Percentiles rank a stretch among this genome's conserved stretches.
Evolutionary conservation across 768 basidiomycete species (phyloP).

Genomic region (Pleurotus pulmonarius): DNA sequence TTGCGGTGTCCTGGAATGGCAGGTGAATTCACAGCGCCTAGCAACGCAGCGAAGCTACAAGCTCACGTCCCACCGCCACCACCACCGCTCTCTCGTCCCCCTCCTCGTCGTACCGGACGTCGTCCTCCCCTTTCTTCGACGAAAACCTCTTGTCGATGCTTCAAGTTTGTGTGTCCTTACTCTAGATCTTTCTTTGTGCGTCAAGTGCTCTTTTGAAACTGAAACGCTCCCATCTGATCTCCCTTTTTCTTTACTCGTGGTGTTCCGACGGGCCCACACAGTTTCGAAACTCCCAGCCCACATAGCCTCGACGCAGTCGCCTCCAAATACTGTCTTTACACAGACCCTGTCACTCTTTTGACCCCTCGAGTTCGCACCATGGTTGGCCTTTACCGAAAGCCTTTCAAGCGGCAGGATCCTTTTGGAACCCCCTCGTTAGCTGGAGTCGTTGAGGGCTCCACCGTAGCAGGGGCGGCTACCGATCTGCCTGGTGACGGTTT

Average conservation of each 20-base stretch:
- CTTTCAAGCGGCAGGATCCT: constrained; percentile 1
- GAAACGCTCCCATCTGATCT: too few relatives aligned
- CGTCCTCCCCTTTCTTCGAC: neutral
- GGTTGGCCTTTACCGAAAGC: constrained; percentile 2
- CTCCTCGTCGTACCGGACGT: constrained; percentile 4
- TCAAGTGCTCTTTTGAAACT: too few relatives aligned
- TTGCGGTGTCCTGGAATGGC: neutral
- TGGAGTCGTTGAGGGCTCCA: neutral
- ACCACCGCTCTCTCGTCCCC: neutral
- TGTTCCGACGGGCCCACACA: too few relatives aligned
- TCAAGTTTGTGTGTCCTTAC: neutral
- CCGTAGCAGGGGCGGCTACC: neutral
- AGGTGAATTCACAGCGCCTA: constrained; percentile 2
- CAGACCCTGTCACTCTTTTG: constrained; percentile 5
- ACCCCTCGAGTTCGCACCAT: neutral
- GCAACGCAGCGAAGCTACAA: neutral
- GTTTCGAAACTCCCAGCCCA: neutral
- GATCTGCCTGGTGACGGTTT: neutral
- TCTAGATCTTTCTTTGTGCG: neutral
- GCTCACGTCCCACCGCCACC: neutral
- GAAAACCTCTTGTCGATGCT: neutral
- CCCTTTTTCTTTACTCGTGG: too few relatives aligned
- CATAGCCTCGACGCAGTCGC: neutral
- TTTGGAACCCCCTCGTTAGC: neutral
- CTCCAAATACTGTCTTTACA: neutral